Evolutionary conservation across 192 early-diverging fungal species (phyloP), one percentile per base, ranked within the genome.

Genomic region (Coemansia nantahalensis): DNA sequence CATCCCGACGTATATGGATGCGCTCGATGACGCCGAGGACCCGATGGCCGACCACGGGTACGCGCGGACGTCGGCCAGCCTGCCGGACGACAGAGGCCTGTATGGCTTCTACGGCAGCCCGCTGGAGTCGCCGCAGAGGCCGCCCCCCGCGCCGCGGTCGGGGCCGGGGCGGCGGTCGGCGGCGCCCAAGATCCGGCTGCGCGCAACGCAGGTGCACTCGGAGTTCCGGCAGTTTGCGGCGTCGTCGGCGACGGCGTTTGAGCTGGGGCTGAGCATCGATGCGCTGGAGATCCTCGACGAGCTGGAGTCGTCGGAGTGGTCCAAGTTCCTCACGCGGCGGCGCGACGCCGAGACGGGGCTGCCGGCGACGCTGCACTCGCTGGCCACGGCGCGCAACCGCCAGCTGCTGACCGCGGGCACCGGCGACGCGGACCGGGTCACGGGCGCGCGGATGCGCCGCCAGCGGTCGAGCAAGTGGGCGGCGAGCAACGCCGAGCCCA

Each of bases 271-370:
- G 30, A 71, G 59, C 18, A 45, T 77, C 13, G 58, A 59, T 9
- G 58, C 66, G 55, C 51, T 77, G 11, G 74, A 77, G 35, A 59
- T 77, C n/a, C 38, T 77, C 18, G 74, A 77, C 34, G 51, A 71
- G 54, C 54, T 77, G 10, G 74, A 77, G 33, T 56, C 67, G 9
- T 77, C 74, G 0, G 74, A 77, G 39, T 77, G 74, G 74, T 70
- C 66, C 26, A 77, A 77, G 45, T 66, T 77, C 51, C 59, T 77
- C 13, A 77, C 74, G 24, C 62, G 74, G 17, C 62, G 68, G 14
- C 57, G 68, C n/a, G 67, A 69, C 18, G 46, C 59, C 12, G 66
- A 71, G 37, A 71, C 68, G 0, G 74, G 74, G 32, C 54, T 65
- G 15, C 74, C 74, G 4, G 56, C 60, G 28, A 60, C 72, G 2